A percentile compares a stretch with the other conserved stretches of the same genome.
phyloP scores from a whole-genome alignment of 805 yeast species.

The Kluyveromyces siamensis region DNA sequence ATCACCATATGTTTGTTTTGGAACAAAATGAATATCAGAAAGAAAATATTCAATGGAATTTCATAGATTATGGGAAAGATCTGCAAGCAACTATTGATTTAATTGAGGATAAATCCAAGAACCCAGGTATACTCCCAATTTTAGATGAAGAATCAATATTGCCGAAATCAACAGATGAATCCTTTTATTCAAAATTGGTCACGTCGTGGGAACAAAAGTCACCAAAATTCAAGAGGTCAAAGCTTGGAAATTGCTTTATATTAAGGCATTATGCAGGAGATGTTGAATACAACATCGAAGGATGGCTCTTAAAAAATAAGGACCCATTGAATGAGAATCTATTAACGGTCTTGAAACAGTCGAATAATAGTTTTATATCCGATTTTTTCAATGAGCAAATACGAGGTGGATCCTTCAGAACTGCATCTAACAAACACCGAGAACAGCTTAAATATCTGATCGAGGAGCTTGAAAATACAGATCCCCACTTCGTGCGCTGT shows the following conservation, averaged over 20 bases:
- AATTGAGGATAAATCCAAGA: constrained; percentile 53
- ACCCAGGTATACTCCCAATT: constrained; percentile 74
- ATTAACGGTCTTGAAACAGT: constrained; percentile 47
- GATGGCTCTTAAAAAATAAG: constrained; percentile 90
- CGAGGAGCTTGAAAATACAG: constrained; percentile 66
- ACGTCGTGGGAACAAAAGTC: constrained; percentile 49
- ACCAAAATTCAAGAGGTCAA: constrained; percentile 60
- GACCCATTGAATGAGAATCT: constrained; percentile 84
- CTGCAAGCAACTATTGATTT: constrained; percentile 89
- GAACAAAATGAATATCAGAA: constrained; percentile 93
- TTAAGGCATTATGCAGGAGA: constrained; percentile 92
- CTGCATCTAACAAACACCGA: constrained; percentile 83
- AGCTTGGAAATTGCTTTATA: constrained; percentile 67
- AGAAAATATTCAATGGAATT: constrained; percentile 94
- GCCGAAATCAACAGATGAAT: constrained; percentile 77
- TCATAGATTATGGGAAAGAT: constrained; percentile 91
- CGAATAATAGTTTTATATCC: constrained; percentile 48
- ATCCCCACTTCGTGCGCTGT: constrained; percentile 96
- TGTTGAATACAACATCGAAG: constrained; percentile 87
- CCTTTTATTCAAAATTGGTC: constrained; percentile 74
- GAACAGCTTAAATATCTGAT: constrained; percentile 70
- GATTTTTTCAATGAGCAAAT: constrained; percentile 36
- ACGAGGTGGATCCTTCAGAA: constrained; percentile 41
- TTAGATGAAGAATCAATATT: constrained; percentile 93
- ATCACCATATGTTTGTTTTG: constrained; percentile 93